phyloP scores from a whole-genome alignment of 2,329 filamentous ascomycete genomes.

The Tolypocladium paradoxum region DNA sequence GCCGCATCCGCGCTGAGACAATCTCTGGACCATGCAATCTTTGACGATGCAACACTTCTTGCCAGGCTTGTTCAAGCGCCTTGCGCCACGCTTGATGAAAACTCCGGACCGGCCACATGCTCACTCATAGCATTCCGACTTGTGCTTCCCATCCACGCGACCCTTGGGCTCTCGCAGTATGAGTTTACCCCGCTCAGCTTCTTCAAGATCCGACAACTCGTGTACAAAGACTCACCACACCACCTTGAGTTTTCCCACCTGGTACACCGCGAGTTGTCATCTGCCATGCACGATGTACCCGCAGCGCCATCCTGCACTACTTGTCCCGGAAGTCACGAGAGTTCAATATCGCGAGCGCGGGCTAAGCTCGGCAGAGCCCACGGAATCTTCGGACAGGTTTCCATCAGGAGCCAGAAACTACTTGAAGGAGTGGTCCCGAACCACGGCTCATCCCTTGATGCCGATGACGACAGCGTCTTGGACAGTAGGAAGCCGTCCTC shows the following conservation, averaged over 20 bases:
- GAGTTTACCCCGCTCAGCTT: constrained; percentile 52
- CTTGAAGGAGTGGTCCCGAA: constrained; percentile 2
- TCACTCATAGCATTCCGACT: constrained; percentile 45
- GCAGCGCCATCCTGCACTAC: constrained; percentile 4
- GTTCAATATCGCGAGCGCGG: neutral
- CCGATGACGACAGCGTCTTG: constrained; percentile 5
- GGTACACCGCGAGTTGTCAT: constrained; percentile 47
- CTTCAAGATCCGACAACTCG: constrained; percentile 56
- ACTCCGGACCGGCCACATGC: constrained; percentile 3
- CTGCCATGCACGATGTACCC: constrained; percentile 13
- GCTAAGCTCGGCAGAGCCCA: neutral
- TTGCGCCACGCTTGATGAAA: constrained; percentile 12
- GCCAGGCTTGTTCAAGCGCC: constrained; percentile 31
- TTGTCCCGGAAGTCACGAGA: neutral
- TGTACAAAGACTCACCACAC: constrained; percentile 35
- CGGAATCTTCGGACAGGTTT: neutral
- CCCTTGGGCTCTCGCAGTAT: constrained; percentile 37
- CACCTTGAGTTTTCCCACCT: constrained; percentile 49
- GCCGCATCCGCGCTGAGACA: constrained; percentile 28
- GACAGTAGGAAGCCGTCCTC: constrained; percentile 3
- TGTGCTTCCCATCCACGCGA: constrained; percentile 50
- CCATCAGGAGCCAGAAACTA: constrained; percentile 6
- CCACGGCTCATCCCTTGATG: constrained; percentile 1
- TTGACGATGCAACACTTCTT: constrained; percentile 35
- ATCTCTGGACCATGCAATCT: constrained; percentile 32